Percentiles rank a stretch among this genome's conserved stretches.
Conservation (phyloP, 371 early-diverging fungal genomes). For the Zychaea mexicana region DNA sequence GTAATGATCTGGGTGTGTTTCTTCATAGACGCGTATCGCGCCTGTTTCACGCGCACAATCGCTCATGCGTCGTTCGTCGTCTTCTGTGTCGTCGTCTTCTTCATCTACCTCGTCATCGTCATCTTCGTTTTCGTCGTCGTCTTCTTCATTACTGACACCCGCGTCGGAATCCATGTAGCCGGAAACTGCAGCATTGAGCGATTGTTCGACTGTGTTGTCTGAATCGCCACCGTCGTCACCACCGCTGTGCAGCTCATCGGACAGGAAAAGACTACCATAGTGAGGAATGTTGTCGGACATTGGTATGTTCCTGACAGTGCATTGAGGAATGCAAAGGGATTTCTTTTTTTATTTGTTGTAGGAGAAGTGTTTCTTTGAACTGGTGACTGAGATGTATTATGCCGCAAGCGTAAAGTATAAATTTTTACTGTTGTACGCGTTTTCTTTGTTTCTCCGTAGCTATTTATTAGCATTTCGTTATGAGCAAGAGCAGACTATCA, state of each 20-base stretch:
- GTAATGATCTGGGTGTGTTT: conserved; percentile 32
- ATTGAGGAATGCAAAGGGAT: neutral
- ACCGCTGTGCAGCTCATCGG: conserved; percentile 2
- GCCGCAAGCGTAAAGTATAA: too few relatives aligned
- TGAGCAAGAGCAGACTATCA: too few relatives aligned
- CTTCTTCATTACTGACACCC: neutral
- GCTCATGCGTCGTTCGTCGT: conserved; percentile 23
- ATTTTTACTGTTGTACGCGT: too few relatives aligned
- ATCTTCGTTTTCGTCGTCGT: neutral
- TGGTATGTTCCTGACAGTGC: neutral
- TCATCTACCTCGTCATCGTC: neutral
- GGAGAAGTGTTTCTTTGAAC: too few relatives aligned
- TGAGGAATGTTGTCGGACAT: conserved; percentile 7
- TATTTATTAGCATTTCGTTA: too few relatives aligned
- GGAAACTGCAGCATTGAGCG: neutral
- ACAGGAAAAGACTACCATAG: conserved; percentile 4
- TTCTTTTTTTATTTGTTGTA: too few relatives aligned
- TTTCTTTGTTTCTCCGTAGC: too few relatives aligned
- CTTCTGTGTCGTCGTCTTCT: conserved; percentile 13
- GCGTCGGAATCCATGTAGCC: conserved; percentile 8
- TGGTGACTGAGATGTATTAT: too few relatives aligned
- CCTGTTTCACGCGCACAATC: conserved; percentile 25
- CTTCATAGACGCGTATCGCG: conserved; percentile 27
- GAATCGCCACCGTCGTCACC: neutral
- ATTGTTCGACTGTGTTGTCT: conserved; percentile 5